A percentile compares a stretch with the other conserved stretches of the same genome.
Conservation (phyloP, 257 asterid genomes). For the Capsicum rhomboideum region DNA sequence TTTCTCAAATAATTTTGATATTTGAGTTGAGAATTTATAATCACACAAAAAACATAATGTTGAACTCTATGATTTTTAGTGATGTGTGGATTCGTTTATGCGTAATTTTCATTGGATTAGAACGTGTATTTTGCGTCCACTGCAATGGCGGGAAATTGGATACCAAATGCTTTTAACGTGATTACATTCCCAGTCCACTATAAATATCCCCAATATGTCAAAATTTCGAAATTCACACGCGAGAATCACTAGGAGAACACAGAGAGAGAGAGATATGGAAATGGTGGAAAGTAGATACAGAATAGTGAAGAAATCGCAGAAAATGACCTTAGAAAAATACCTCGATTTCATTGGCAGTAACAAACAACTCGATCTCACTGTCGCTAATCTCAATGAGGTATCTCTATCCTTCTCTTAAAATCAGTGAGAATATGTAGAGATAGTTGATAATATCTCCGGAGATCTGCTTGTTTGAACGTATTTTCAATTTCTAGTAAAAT, state of each 20-base stretch:
- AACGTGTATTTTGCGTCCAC: not conserved
- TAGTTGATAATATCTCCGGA: not conserved
- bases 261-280: not conserved
- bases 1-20: too few species aligned
- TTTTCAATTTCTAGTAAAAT: not conserved
- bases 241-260: not conserved
- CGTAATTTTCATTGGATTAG: not conserved
- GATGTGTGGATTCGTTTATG: too few species aligned
- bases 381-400: conserved; percentile 6
- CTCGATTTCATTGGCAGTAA: conserved; percentile 7
- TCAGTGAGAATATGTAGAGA: not conserved
- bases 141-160: too few species aligned
- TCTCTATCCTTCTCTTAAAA: not conserved
- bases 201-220: not conserved
- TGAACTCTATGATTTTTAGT: too few species aligned
- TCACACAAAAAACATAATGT: too few species aligned
- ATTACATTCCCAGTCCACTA: too few species aligned
- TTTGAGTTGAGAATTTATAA: too few species aligned
- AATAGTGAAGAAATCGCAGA: not conserved
- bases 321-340: conserved; percentile 20
- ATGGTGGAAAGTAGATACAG: not conserved
- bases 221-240: not conserved
- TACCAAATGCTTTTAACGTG: too few species aligned
- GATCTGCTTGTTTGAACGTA: not conserved
- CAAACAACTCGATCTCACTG: conserved; percentile 12